phyloP scores from a whole-genome alignment of 2,329 filamentous ascomycete genomes.

The Rhinocladiella mackenziei region DNA sequence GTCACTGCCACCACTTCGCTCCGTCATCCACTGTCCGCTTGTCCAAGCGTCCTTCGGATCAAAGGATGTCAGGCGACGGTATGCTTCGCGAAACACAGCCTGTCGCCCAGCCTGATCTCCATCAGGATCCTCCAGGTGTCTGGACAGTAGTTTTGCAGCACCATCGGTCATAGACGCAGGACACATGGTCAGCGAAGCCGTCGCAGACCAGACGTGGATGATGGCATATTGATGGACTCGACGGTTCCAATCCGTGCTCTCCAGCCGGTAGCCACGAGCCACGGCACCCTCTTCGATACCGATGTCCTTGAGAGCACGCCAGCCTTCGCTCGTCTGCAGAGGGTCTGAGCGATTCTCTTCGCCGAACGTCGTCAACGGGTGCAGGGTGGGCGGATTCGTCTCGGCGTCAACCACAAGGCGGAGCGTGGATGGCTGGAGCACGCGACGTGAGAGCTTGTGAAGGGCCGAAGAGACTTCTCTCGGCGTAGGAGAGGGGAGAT shows the following conservation, averaged over 20 bases:
- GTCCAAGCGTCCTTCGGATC: constrained; percentile 33
- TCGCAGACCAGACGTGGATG: constrained; percentile 55
- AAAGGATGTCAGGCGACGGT: not conserved
- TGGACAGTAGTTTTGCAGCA: constrained; percentile 32
- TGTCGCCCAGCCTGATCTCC: not conserved
- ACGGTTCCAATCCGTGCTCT: not conserved
- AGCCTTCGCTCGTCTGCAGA: constrained; percentile 57
- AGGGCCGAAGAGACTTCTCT: not conserved
- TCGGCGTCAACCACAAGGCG: constrained; percentile 5
- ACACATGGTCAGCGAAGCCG: constrained; percentile 59
- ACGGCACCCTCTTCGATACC: constrained; percentile 58
- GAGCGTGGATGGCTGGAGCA: not conserved
- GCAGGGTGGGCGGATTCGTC: constrained; percentile 5
- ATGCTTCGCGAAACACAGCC: not conserved
- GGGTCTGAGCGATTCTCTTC: constrained; percentile 4
- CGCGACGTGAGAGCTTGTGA: not conserved
- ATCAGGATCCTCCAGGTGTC: not conserved
- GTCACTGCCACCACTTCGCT: constrained; percentile 36
- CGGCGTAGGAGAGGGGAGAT: not conserved
- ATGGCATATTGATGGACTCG: not conserved
- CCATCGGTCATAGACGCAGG: constrained; percentile 58
- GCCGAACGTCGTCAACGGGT: constrained; percentile 6
- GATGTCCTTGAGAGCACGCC: constrained; percentile 52
- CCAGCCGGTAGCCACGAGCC: constrained; percentile 50
- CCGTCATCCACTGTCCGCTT: constrained; percentile 40